Conservation (phyloP, 2,329 filamentous ascomycete genomes). For the Aspergillus pseudoviridinutans region DNA sequence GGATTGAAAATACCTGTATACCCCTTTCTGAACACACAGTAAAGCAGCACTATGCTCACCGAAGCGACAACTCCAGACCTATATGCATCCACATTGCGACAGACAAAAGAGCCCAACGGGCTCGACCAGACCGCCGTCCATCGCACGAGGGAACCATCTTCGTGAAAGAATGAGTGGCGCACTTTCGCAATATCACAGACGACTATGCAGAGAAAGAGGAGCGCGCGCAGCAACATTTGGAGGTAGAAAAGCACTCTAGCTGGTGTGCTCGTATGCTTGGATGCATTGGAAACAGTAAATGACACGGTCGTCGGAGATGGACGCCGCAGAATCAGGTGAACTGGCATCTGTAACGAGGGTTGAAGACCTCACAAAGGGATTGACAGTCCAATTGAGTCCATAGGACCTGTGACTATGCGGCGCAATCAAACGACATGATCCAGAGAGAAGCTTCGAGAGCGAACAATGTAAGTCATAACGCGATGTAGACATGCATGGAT, state of each 20-base stretch:
- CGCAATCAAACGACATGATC: background rate
- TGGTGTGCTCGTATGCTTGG: slow-evolving; percentile 46
- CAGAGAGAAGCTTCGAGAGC: background rate
- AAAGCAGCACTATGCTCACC: slow-evolving; percentile 39
- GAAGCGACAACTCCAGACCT: slow-evolving; percentile 42
- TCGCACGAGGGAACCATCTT: slow-evolving; percentile 22
- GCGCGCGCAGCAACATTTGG: slow-evolving; percentile 43
- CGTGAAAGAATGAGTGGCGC: slow-evolving; percentile 24
- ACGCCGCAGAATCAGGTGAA: slow-evolving; percentile 40
- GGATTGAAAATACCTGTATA: slow-evolving; percentile 46
- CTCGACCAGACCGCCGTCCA: slow-evolving; percentile 34
- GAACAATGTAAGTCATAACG: background rate
- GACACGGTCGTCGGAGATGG: slow-evolving; percentile 86
- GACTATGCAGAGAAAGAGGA: slow-evolving; percentile 41
- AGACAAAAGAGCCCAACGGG: slow-evolving; percentile 27
- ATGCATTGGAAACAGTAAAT: slow-evolving; percentile 83
- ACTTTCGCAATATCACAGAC: slow-evolving; percentile 33
- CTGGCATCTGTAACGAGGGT: slow-evolving; percentile 51
- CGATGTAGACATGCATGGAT: background rate
- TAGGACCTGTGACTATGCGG: background rate
- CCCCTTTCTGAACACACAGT: slow-evolving; percentile 44
- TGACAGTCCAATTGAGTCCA: background rate
- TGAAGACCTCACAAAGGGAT: background rate
- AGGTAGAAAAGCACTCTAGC: slow-evolving; percentile 44
- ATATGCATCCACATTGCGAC: slow-evolving; percentile 34